phyloP scores from a whole-genome alignment of 169 alveolate genomes.

The Eimeria zaria region DNA sequence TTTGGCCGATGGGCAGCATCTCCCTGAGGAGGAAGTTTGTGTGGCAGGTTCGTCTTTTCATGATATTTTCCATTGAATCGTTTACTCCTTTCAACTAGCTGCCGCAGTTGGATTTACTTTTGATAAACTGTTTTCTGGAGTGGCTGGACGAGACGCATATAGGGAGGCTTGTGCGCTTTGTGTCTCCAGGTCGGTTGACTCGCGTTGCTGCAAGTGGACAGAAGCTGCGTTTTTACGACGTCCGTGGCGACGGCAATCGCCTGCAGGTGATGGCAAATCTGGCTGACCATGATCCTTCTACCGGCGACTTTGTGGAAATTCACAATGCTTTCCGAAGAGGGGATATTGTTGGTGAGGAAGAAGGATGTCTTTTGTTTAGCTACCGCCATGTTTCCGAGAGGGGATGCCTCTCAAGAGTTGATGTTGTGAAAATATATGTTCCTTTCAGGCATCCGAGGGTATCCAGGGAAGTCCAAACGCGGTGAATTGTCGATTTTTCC shows the following conservation, averaged over 20 bases:
- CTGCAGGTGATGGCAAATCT: slow-evolving; percentile 93
- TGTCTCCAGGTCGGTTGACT: slow-evolving; percentile 94
- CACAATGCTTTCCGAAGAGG: slow-evolving; percentile 82
- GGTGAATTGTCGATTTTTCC: slow-evolving; percentile 99
- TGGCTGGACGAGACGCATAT: background rate
- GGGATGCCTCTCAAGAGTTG: background rate
- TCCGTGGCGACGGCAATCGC: slow-evolving; percentile 93
- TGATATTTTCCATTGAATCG: background rate
- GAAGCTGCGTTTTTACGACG: slow-evolving; percentile 95
- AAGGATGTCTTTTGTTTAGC: background rate
- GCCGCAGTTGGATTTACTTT: background rate
- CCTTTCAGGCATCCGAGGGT: slow-evolving; percentile 86
- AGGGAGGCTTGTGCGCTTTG: background rate
- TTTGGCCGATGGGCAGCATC: slow-evolving; percentile 90
- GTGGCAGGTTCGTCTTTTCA: slow-evolving; percentile 93
- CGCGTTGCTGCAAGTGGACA: slow-evolving; percentile 94
- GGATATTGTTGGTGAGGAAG: slow-evolving; percentile 62
- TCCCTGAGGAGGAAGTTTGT: slow-evolving; percentile 87
- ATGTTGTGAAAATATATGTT: background rate
- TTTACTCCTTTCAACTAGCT: background rate
- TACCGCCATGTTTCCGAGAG: background rate
- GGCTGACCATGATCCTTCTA: slow-evolving; percentile 84
- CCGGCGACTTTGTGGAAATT: slow-evolving; percentile 85
- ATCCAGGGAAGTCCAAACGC: slow-evolving; percentile 96
- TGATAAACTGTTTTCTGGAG: background rate